Evolutionary conservation across 768 basidiomycete genomes (phyloP).

Genomic region (Phanerochaete sordida): DNA sequence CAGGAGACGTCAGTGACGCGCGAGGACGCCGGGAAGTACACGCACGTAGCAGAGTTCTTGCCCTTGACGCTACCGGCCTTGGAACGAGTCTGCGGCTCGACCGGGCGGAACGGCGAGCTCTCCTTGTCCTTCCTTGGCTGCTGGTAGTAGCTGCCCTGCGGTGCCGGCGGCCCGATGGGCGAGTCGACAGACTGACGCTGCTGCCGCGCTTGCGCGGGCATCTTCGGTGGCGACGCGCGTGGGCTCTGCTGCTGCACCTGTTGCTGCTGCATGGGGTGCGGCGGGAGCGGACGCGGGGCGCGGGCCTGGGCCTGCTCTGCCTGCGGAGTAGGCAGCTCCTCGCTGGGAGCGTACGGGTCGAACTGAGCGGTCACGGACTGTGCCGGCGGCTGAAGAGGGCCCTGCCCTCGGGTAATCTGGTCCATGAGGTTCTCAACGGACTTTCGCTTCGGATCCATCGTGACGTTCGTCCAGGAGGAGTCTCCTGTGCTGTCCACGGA

Average conservation of each 20-base stretch:
- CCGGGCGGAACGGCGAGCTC: conserved; percentile 45
- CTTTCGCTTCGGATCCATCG: conserved; percentile 65
- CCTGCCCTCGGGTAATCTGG: conserved; percentile 53
- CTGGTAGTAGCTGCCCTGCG: conserved; percentile 30
- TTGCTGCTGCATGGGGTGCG: conserved; percentile 41
- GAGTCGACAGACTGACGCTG: conserved; percentile 45
- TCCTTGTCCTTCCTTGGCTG: conserved; percentile 61
- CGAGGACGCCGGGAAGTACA: background rate
- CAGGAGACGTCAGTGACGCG: background rate
- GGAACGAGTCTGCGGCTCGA: conserved; percentile 33
- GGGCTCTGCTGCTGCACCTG: conserved; percentile 42
- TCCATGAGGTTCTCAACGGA: conserved; percentile 83
- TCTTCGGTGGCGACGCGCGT: conserved; percentile 64
- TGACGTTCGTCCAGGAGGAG: conserved; percentile 40
- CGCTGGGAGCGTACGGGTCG: conserved; percentile 26
- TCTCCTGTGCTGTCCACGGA: conserved; percentile 52
- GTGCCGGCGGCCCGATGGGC: conserved; percentile 33
- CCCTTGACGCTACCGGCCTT: conserved; percentile 40
- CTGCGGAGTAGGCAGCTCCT: conserved; percentile 25
- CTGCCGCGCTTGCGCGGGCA: conserved; percentile 30
- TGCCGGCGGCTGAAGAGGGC: conserved; percentile 25
- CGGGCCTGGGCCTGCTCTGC: conserved; percentile 37
- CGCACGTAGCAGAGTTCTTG: conserved; percentile 48
- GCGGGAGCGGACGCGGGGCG: conserved; percentile 61
- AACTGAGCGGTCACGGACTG: conserved; percentile 24